Conservation (phyloP, 208 protist genomes). For the Spongospora subterranea region DNA sequence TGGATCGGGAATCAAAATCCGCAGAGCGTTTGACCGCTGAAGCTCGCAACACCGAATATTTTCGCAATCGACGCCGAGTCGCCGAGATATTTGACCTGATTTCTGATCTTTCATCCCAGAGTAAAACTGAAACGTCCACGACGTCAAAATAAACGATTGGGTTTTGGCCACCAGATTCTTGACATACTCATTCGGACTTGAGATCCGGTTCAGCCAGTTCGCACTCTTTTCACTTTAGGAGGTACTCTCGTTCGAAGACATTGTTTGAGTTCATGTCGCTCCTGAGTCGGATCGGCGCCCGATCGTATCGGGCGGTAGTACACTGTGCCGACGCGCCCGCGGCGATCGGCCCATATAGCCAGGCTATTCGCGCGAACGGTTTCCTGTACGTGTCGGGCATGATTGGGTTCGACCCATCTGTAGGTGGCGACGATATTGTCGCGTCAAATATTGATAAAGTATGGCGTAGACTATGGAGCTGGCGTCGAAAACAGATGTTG, state of each 20-base stretch:
- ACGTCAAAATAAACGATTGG: too few species aligned
- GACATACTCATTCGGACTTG: too few species aligned
- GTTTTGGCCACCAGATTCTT: too few species aligned
- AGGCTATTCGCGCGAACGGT: conserved; percentile 66
- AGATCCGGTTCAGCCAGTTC: too few species aligned
- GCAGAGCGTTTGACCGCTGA: neutral
- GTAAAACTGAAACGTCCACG: neutral
- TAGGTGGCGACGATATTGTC: neutral
- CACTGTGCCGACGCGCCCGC: conserved; percentile 59
- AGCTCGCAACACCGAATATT: neutral
- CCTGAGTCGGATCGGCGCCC: neutral
- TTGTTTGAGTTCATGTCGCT: too few species aligned
- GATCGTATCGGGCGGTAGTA: conserved; percentile 48
- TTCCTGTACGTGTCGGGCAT: conserved; percentile 72
- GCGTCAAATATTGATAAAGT: conserved; percentile 64
- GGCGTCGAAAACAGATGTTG: conserved; percentile 35
- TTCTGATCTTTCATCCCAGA: neutral
- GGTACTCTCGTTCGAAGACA: too few species aligned
- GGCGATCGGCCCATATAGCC: conserved; percentile 69
- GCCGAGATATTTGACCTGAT: conserved; percentile 53
- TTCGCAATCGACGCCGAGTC: conserved; percentile 47
- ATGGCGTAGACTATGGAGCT: conserved; percentile 39
- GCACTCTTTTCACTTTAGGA: too few species aligned
- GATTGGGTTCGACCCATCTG: conserved; percentile 63
- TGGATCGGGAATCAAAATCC: neutral